These are phyloP conservation scores for Blumeria hordei DNA, from an alignment of 2,329 filamentous ascomycete species.

Conservation along the genomic window DNA sequence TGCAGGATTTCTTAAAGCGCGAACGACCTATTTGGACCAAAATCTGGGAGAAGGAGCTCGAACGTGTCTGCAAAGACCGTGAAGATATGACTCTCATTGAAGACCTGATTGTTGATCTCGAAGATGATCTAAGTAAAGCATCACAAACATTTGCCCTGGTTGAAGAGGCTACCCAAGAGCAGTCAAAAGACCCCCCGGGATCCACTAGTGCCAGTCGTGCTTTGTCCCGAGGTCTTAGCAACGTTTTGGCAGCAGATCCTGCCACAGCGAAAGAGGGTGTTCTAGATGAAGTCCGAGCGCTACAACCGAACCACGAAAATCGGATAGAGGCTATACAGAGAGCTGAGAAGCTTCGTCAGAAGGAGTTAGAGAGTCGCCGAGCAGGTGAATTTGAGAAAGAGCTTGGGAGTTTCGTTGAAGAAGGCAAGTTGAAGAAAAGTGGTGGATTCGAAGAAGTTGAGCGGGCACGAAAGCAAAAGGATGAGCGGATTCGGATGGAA, in stretches of 20 bases:
- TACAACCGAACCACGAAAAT: slow-evolving; percentile 85
- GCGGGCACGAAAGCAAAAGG: slow-evolving; percentile 57
- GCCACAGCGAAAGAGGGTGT: slow-evolving; percentile 72
- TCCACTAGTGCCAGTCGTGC: slow-evolving; percentile 25
- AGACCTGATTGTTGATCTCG: slow-evolving; percentile 73
- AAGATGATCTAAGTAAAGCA: slow-evolving; percentile 88
- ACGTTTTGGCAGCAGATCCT: slow-evolving; percentile 35
- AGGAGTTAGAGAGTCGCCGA: slow-evolving; percentile 56
- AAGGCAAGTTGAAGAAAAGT: slow-evolving; percentile 85
- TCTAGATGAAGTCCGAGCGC: slow-evolving; percentile 72
- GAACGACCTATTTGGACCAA: slow-evolving; percentile 98
- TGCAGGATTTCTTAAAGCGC: slow-evolving; percentile 73
- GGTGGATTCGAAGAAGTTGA: slow-evolving; percentile 90
- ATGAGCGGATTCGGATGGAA: slow-evolving; percentile 65
- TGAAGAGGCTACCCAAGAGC: slow-evolving; percentile 94
- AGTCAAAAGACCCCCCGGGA: slow-evolving; percentile 49
- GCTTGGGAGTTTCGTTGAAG: slow-evolving; percentile 60
- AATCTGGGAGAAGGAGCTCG: slow-evolving; percentile 95
- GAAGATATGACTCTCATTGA: slow-evolving; percentile 92
- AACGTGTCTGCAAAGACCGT: slow-evolving; percentile 84
- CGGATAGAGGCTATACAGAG: slow-evolving; percentile 87
- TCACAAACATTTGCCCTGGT: slow-evolving; percentile 83
- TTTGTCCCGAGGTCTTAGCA: slow-evolving; percentile 30
- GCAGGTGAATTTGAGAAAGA: slow-evolving; percentile 59
- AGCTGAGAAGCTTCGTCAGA: slow-evolving; percentile 77